These are phyloP conservation scores for Fusarium abutilonis DNA, from an alignment of 2,329 filamentous ascomycete species.

Conservation along the genomic window DNA sequence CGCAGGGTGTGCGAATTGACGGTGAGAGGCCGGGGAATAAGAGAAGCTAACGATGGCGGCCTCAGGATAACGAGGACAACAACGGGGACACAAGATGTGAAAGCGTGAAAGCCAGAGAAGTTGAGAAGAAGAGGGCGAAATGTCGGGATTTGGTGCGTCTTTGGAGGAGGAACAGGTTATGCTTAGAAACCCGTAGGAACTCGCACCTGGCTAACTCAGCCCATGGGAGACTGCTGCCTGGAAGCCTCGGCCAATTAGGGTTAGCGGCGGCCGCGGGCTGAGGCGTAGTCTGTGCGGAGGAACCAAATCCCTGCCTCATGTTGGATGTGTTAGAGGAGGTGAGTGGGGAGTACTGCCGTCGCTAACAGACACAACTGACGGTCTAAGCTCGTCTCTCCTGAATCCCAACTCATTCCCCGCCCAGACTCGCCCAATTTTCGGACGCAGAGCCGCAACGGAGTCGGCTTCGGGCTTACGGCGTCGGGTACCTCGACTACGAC, in stretches of 20 bases:
- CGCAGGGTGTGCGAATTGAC: conserved; percentile 26
- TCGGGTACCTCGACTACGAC: conserved; percentile 38
- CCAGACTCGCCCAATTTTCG: background rate
- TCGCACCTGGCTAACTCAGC: conserved; percentile 39
- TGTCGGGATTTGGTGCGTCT: conserved; percentile 29
- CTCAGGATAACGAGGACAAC: conserved; percentile 31
- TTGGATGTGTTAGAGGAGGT: conserved; percentile 21
- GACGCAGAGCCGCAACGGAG: conserved; percentile 34
- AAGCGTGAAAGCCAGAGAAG: conserved; percentile 13
- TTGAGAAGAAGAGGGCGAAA: conserved; percentile 25
- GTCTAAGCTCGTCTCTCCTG: background rate
- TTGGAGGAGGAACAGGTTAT: conserved; percentile 38
- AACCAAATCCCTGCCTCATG: conserved; percentile 31
- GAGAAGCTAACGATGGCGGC: conserved; percentile 31
- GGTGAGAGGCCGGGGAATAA: conserved; percentile 6
- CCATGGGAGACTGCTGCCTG: conserved; percentile 50
- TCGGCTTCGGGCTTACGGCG: conserved; percentile 21
- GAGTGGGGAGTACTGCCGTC: background rate
- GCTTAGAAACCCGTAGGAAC: conserved; percentile 45
- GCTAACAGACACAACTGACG: conserved; percentile 8
- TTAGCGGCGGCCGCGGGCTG: conserved; percentile 38
- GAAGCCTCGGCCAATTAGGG: conserved; percentile 35
- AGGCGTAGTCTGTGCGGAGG: conserved; percentile 46
- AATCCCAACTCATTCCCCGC: conserved; percentile 7
- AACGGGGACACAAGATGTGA: conserved; percentile 6